Evolutionary conservation across 257 asterid genomes (phyloP).

Genomic region (Solanum etuberosum): DNA sequence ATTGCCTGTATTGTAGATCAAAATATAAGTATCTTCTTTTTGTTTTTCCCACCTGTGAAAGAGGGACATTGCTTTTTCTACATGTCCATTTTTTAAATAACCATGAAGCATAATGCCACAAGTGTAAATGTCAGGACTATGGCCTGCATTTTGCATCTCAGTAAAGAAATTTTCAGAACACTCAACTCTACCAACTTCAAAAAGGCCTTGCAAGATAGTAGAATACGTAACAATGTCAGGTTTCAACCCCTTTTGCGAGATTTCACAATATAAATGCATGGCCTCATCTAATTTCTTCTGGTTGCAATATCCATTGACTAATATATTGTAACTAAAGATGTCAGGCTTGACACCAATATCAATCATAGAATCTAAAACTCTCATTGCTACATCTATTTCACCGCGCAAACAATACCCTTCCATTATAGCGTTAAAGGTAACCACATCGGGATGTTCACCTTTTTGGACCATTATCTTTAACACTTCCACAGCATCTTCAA

Average conservation of each 20-base stretch:
- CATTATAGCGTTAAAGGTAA: constrained; percentile 9
- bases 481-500: constrained; percentile 10
- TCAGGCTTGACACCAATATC: background rate
- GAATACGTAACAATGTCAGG: constrained; percentile 1
- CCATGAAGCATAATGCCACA: constrained; percentile 10
- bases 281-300: constrained; percentile 15
- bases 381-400: constrained; percentile 9
- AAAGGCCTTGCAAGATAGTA: constrained; percentile 9
- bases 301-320: constrained; percentile 20
- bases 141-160: constrained; percentile 6
- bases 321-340: constrained; percentile 6
- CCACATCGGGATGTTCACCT: background rate
- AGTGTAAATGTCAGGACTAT: constrained; percentile 6
- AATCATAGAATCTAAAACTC: constrained; percentile 6
- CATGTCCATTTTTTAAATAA: constrained; percentile 2
- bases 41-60: background rate
- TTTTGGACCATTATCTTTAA: constrained; percentile 1
- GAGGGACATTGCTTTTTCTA: constrained; percentile 6
- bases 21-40: background rate
- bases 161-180: constrained; percentile 4
- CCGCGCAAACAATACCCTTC: constrained; percentile 22
- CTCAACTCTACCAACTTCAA: constrained; percentile 3
- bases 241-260: constrained; percentile 8
- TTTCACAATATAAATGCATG: constrained; percentile 4
- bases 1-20: background rate